Conservation (phyloP, 2,329 filamentous ascomycete genomes). For the Fusarium mexicanum region DNA sequence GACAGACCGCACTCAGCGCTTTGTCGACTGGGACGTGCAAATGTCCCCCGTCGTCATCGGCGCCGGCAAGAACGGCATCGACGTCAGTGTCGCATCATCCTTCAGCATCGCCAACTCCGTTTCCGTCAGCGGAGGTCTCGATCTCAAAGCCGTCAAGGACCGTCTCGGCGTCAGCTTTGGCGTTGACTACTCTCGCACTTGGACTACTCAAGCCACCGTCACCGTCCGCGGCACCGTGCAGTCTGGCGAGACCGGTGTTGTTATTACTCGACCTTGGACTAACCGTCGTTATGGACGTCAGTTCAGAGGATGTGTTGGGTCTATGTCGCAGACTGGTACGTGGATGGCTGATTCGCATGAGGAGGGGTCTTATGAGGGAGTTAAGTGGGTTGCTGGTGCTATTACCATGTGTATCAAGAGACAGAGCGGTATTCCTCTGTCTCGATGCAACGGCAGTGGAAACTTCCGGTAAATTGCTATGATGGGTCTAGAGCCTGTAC, state of each 20-base stretch:
- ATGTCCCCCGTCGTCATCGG: constrained; percentile 29
- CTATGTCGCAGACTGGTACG: constrained; percentile 1
- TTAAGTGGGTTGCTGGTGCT: constrained; percentile 18
- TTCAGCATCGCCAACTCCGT: constrained; percentile 9
- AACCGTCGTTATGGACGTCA: constrained; percentile 5
- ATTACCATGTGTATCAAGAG: constrained; percentile 21
- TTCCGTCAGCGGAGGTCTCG: neutral
- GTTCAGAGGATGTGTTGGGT: constrained; percentile 12
- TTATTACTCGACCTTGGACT: constrained; percentile 11
- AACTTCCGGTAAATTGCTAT: neutral
- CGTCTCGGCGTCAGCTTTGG: neutral
- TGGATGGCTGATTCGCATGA: constrained; percentile 10
- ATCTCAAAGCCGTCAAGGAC: neutral
- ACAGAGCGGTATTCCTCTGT: neutral
- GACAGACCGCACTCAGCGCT: neutral
- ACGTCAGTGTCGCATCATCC: neutral
- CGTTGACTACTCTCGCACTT: constrained; percentile 12
- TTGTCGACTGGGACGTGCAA: constrained; percentile 31
- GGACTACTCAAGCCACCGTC: constrained; percentile 13
- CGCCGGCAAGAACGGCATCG: constrained; percentile 1
- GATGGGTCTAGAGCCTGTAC: neutral
- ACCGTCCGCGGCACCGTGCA: constrained; percentile 2
- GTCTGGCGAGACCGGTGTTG: neutral
- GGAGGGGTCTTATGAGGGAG: constrained; percentile 14
- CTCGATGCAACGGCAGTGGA: constrained; percentile 16